phyloP scores from a whole-genome alignment of 2,329 filamentous ascomycete genomes.

The Calonectria pteridis region DNA sequence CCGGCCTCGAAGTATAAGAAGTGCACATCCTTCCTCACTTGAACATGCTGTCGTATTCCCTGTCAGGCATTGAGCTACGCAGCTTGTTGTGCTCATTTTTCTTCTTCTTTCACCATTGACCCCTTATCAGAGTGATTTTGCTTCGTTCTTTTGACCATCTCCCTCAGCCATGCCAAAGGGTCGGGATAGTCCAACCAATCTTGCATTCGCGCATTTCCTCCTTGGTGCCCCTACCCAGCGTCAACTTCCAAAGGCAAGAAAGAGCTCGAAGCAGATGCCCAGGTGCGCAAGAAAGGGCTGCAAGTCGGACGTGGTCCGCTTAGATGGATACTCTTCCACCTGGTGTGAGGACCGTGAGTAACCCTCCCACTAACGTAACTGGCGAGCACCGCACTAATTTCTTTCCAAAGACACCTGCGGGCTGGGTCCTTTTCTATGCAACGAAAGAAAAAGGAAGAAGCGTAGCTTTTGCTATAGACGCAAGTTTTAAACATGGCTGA shows the following conservation, averaged over 20 bases:
- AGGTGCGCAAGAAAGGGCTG: not conserved
- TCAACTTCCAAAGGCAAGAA: not conserved
- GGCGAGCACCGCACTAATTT: no score
- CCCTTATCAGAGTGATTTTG: not conserved
- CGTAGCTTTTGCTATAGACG: not conserved
- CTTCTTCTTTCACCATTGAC: not conserved
- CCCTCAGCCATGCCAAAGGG: not conserved
- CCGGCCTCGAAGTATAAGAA: not conserved
- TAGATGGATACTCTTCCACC: not conserved
- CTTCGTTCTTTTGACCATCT: not conserved
- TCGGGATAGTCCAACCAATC: not conserved
- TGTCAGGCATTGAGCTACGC: no score
- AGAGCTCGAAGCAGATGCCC: not conserved
- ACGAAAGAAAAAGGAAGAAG: not conserved
- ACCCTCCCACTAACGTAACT: not conserved
- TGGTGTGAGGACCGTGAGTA: conserved; percentile 16
- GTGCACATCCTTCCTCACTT: not conserved
- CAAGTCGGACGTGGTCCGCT: not conserved
- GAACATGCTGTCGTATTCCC: not conserved
- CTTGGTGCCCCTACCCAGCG: not conserved
- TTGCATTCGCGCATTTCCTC: not conserved
- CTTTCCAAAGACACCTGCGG: conserved; percentile 4
- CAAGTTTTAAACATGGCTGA: not conserved
- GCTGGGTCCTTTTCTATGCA: not conserved
- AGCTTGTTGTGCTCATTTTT: no score